Evolutionary conservation across 768 basidiomycete genomes (phyloP), one percentile per base, ranked within the genome.

Genomic region (Termitomyces heimii): DNA sequence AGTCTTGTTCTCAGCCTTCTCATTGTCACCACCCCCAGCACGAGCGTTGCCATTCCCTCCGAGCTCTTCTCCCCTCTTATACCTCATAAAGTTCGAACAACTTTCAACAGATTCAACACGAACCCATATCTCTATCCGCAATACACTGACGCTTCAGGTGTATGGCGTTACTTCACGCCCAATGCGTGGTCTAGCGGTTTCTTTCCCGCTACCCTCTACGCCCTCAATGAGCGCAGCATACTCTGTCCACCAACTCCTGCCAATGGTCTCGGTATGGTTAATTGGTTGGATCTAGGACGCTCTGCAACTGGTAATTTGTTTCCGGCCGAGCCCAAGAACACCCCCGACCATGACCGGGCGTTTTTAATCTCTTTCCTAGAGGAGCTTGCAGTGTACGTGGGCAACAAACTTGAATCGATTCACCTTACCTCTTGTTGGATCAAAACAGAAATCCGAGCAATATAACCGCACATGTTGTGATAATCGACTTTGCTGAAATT

Each of bases 131-230:
- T 5, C 12, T 62, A 57, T 39, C 61, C 61, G 1, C 81, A 86
- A 60, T 86, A 81, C 60, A 89, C 87, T 55, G 67, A 64, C 20
- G 60, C 58, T 24, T 64, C 60, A 0, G 85, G 85, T 0, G 63
- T 67, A 2, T 88, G 85, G 86, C 67, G 72, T 6, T 77, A 72
- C 60, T 82, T 84, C 68, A 45, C 57, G 5, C 77, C 84, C 0
- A 76, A 85, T 60, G 80, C 79, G 3, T 88, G 86, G 85, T 85
- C 85, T 0, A 80, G 83, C 2, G 85, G 84, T 0, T 88, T 88
- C 73, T 83, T 88, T 67, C 84, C 85, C 1, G 75, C 76, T 10
- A 80, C 80, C 3, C 69, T 78, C 28, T 88, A 88, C 60, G 84
- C 80, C 13, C 69, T 88, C 53, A 77, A 85, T 64, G 74, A 76